phyloP scores from a whole-genome alignment of 306 rosid species.

The Rosa lucieae region DNA sequence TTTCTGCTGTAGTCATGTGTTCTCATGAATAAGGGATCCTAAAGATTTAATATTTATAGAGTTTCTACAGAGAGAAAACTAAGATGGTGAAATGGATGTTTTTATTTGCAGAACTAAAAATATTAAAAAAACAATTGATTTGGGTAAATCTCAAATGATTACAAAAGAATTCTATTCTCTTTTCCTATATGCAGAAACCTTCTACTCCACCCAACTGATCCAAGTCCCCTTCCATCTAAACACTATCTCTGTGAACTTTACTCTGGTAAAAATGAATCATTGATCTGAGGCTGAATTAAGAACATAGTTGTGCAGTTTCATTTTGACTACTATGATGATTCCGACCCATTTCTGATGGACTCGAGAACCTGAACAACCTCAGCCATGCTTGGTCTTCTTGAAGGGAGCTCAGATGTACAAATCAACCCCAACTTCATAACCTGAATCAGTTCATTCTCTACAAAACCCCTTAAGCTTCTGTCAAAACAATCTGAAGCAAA shows the following conservation, averaged over 20 bases:
- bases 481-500: conserved; percentile 87
- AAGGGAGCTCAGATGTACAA: conserved; percentile 85
- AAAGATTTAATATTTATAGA: neutral
- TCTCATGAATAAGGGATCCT: neutral
- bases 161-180: conserved; percentile 44
- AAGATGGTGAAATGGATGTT: conserved; percentile 24
- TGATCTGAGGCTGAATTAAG: conserved; percentile 26
- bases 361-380: conserved; percentile 98
- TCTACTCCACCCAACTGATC: conserved; percentile 22
- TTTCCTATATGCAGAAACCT: conserved; percentile 32
- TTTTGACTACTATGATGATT: conserved; percentile 31
- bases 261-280: conserved; percentile 23
- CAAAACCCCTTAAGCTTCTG: conserved; percentile 63
- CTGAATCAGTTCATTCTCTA: conserved; percentile 86
- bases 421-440: conserved; percentile 88
- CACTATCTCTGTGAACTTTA: conserved; percentile 16
- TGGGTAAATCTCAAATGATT: conserved; percentile 48
- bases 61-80: neutral
- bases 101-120: conserved; percentile 45
- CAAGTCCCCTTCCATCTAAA: conserved; percentile 23
- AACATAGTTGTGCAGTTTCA: neutral
- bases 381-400: conserved; percentile 95
- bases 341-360: conserved; percentile 87
- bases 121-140: conserved; percentile 34
- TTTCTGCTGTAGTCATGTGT: neutral